These are phyloP conservation scores for Sporothrix humicola DNA, from an alignment of 2,329 filamentous ascomycete genomes.

Conservation along the genomic window DNA sequence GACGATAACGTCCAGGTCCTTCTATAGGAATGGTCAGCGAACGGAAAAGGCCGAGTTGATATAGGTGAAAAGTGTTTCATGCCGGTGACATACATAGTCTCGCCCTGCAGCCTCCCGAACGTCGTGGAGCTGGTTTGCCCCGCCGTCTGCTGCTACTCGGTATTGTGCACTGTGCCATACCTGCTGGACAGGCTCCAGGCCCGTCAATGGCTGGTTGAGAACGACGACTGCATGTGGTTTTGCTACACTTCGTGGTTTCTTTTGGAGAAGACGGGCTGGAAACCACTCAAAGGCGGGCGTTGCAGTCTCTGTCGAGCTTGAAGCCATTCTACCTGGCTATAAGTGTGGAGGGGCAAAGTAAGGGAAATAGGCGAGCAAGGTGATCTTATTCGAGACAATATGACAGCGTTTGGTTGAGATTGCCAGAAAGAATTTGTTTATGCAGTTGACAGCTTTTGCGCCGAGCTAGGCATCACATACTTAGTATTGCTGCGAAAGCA, in stretches of 20 bases:
- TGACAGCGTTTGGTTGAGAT: background rate
- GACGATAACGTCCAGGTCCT: slow-evolving; percentile 71
- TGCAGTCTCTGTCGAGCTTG: background rate
- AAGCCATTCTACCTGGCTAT: slow-evolving; percentile 26
- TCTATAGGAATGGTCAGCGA: background rate
- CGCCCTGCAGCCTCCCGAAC: slow-evolving; percentile 40
- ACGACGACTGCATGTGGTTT: slow-evolving; percentile 53
- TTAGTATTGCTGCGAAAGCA: background rate
- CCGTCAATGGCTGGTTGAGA: slow-evolving; percentile 58
- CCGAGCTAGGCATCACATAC: slow-evolving; percentile 7
- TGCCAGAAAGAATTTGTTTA: background rate
- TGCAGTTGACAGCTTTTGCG: background rate
- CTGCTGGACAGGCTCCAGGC: slow-evolving; percentile 54
- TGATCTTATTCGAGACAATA: too few species aligned
- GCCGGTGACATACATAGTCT: slow-evolving; percentile 47
- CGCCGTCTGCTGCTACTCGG: slow-evolving; percentile 84
- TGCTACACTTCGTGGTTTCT: slow-evolving; percentile 2
- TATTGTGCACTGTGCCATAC: slow-evolving; percentile 53
- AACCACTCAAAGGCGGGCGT: slow-evolving; percentile 39
- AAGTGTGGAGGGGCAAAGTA: background rate
- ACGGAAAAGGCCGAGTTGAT: slow-evolving; percentile 45
- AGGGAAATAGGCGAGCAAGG: background rate
- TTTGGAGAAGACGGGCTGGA: slow-evolving; percentile 38
- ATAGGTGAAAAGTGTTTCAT: background rate
- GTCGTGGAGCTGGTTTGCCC: slow-evolving; percentile 75